Percentiles rank a stretch among this genome's conserved stretches.
These are phyloP conservation scores for rapeseed (Brassica napus) DNA, from an alignment of 345 rosid species.

Conservation along the genomic window DNA sequence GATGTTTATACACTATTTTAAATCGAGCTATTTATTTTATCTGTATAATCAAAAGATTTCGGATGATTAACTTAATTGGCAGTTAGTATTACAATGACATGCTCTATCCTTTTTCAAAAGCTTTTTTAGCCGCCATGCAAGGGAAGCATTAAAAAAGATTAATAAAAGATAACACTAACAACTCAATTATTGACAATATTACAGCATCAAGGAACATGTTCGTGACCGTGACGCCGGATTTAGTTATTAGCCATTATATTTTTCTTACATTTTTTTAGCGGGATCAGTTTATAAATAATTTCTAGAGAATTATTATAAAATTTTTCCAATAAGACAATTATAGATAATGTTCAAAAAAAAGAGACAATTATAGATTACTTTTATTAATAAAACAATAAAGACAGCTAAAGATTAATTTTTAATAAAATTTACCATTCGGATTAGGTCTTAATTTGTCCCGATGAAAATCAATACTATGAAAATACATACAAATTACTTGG, in stretches of 20 bases:
- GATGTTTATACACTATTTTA: neutral
- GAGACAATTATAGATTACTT: neutral
- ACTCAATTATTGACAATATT: conserved; percentile 31
- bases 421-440: neutral
- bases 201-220: conserved; percentile 37
- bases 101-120: neutral
- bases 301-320: neutral
- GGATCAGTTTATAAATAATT: neutral
- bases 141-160: neutral
- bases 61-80: neutral
- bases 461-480: neutral
- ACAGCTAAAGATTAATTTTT: no score
- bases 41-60: neutral
- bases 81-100: neutral
- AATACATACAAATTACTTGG: neutral
- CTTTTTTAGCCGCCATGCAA: neutral
- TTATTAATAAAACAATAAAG: no score
- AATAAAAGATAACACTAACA: neutral
- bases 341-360: neutral
- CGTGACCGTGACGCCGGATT: conserved; percentile 17
- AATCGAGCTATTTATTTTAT: neutral
- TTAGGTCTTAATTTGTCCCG: neutral
- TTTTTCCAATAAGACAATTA: neutral
- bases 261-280: neutral
- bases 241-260: neutral